Percentiles rank a stretch among this genome's conserved stretches.
These are phyloP conservation scores for Apiospora koreana DNA, from an alignment of 2,329 filamentous ascomycete genomes.

Conservation along the genomic window DNA sequence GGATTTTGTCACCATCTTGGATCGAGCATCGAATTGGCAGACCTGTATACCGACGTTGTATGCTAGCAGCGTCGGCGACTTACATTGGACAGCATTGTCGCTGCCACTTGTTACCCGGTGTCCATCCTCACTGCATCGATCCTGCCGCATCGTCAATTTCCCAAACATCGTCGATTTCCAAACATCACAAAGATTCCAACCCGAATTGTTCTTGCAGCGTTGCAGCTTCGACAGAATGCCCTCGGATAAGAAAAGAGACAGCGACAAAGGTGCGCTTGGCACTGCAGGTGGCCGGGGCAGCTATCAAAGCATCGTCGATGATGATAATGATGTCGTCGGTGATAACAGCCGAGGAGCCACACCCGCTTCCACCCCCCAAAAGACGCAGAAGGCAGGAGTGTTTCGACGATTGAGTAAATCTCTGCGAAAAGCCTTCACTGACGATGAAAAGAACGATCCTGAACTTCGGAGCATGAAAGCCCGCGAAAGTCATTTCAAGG, in stretches of 20 bases:
- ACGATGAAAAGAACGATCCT: background rate
- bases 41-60: background rate
- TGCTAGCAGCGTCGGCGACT: background rate
- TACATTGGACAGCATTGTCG: background rate
- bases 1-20: background rate
- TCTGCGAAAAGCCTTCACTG: background rate
- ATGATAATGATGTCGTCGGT: background rate
- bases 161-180: background rate
- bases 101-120: background rate
- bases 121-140: background rate
- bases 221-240: background rate
- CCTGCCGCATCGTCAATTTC: background rate
- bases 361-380: background rate
- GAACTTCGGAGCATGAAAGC: background rate
- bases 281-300: background rate
- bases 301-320: background rate
- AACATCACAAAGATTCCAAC: background rate
- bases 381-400: background rate
- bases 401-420: background rate
- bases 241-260: background rate
- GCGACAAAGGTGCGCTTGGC: background rate
- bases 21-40: background rate
- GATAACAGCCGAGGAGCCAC: background rate
- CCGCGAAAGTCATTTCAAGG: background rate
- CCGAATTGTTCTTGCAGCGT: background rate